phyloP scores from a whole-genome alignment of 2,329 filamentous ascomycete species.

The Neodidymelliopsis sp. region DNA sequence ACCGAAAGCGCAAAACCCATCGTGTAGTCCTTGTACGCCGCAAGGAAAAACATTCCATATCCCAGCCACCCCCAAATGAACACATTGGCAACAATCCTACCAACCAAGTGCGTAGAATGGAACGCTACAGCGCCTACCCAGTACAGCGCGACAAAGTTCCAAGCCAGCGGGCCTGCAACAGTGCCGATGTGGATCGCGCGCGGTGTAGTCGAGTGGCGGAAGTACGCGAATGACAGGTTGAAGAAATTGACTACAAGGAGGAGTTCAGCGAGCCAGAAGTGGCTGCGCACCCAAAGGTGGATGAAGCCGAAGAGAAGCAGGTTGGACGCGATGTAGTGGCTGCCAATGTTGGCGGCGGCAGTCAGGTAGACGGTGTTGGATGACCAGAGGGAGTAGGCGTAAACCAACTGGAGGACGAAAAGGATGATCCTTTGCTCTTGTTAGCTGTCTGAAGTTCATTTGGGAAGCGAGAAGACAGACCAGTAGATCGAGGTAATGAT shows the following conservation, averaged over 20 bases:
- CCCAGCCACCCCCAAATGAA: slow-evolving; percentile 85
- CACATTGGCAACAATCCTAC: slow-evolving; percentile 84
- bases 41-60: slow-evolving; percentile 79
- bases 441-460: background rate
- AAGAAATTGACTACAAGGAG: slow-evolving; percentile 81
- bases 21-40: slow-evolving; percentile 75
- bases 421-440: slow-evolving; percentile 67
- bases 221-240: slow-evolving; percentile 81
- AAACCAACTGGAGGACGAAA: slow-evolving; percentile 77
- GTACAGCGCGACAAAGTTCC: slow-evolving; percentile 86
- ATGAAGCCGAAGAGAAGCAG: slow-evolving; percentile 82
- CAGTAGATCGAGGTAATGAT: slow-evolving; percentile 75
- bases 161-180: slow-evolving; percentile 80
- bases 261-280: slow-evolving; percentile 79
- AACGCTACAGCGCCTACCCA: slow-evolving; percentile 88
- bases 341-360: slow-evolving; percentile 77
- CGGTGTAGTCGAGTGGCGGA: slow-evolving; percentile 76
- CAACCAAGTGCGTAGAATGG: slow-evolving; percentile 69
- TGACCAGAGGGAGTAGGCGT: slow-evolving; percentile 79
- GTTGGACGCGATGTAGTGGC: slow-evolving; percentile 87
- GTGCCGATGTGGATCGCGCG: slow-evolving; percentile 78
- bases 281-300: slow-evolving; percentile 78
- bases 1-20: slow-evolving; percentile 82
- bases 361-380: slow-evolving; percentile 68
- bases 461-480: slow-evolving; percentile 50